Evolutionary conservation across 2,329 filamentous ascomycete genomes (phyloP), one percentile per base, ranked within the genome.

Genomic region (Fusarium xyrophilum): DNA sequence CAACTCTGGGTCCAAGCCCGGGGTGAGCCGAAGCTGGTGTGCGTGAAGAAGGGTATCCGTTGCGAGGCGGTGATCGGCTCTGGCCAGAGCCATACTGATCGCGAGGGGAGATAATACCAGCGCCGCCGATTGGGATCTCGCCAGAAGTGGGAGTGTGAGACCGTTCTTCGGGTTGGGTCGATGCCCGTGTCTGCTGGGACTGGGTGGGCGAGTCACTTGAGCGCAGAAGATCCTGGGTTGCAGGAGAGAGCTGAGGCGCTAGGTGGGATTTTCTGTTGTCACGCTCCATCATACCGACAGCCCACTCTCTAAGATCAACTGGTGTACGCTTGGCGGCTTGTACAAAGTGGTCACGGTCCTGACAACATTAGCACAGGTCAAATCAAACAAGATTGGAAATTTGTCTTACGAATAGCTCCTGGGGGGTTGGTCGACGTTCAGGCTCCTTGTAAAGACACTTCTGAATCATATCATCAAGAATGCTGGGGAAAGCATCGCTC

Each of bases 291-390:
- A 98, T 88, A 74, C 92, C 90, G 50, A 97, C 89, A 25, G 96
- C 95, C 96, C 96, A 99, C 67, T 93, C 92, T 78, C 92, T 89
- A 35, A 99, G 85, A 77, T 99, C 91, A 52, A 99, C 96, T 1
- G 96, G 96, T 2, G 96, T 99, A 72, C 95, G 89, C 83, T 98
- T 98, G 50, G 96, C 96, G 55, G 96, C 96, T 80, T 97, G 93
- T 23, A 99, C 88, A 79, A 99, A 99, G 6, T 93, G 89, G 76
- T 99, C 96, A 65, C 91, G 90, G 70, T 97, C 94, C 93, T 96
- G 32, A 12, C 39, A 11, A 40, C n/a, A 62, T 76, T 56, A 74
- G 68, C 21, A 67, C 44, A 52, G 15, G 28, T 10, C 17, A 32
- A 36, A n/a, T 36, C 21, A 23, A 12, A 15, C 11, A 17, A 13